Base-by-base conservation (phyloP, 2,329 filamentous ascomycete species). In the Talaromyces sp. region DNA sequence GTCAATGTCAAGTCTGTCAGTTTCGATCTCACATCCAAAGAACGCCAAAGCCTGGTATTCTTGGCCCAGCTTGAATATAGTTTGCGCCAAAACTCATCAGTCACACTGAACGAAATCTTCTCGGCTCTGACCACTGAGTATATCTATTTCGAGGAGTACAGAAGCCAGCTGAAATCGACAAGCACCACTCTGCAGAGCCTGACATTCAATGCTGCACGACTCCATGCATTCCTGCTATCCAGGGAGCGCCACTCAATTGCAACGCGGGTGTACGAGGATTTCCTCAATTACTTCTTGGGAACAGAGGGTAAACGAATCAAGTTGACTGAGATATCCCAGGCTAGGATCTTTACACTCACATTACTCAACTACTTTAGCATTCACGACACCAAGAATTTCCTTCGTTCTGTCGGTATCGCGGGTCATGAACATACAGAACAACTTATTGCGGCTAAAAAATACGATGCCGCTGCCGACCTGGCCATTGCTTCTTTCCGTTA, bases 21-120 rank as follows among this genome's bases (percentile, higher is more conserved):
- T 19, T 73, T 76, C 37, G 69, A 75, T 46, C 59, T 75, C 5
- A 66, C 72, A 1, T 64, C 66, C 1, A 68, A 68, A 53, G 67
- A 67, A 9, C 73, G 69, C n/a, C 66, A 71, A 48, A 69, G 67
- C 51, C 66, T 75, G 13, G 72, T 75, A 10, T 80, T 79, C 69
- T 64, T 80, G 19, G 77, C 77, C 17, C 75, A 78, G 56, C 66
- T 79, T 1, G 74, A 79, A 63, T 73, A 77, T 62, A 72, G 65
- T 50, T 66, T 75, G 15, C 67, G 64, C 33, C 63, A 69, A 37
- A 66, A 61, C 40, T 67, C 66, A 1, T 61, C 57, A n/a, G 52
- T 65, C 48, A 72, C 72, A 5, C 62, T 78, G 11, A 75, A 71
- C 13, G 75, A 78, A 53, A 74, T 75, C 43, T 70, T 78, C 53